phyloP scores from a whole-genome alignment of 768 basidiomycete genomes.

The Ramaria sp. region DNA sequence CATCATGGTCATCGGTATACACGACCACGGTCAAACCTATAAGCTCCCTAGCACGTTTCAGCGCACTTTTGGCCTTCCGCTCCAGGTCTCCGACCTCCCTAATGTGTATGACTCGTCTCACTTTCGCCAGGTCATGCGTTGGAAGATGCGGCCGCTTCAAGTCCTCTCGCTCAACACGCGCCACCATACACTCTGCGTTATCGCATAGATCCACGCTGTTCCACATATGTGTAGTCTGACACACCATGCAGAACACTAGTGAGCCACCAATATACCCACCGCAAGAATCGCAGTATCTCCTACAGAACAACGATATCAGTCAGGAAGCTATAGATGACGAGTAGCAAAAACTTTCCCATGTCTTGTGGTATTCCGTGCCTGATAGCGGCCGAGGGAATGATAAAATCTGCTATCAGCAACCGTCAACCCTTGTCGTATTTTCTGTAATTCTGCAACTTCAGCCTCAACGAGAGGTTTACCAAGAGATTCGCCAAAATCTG shows the following conservation, averaged over 20 bases:
- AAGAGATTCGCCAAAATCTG: neutral
- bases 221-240: slow-evolving; percentile 11
- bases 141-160: slow-evolving; percentile 18
- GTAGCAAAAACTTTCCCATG: neutral
- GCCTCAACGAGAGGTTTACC: neutral
- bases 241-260: slow-evolving; percentile 22
- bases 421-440: neutral
- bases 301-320: no score
- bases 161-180: slow-evolving; percentile 12
- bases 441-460: neutral
- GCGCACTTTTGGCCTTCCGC: neutral
- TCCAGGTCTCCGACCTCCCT: neutral
- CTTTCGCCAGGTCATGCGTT: slow-evolving; percentile 14
- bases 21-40: neutral
- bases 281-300: no score
- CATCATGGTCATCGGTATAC: neutral
- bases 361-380: neutral
- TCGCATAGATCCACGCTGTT: slow-evolving; percentile 22
- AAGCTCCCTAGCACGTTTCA: neutral
- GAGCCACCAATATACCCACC: slow-evolving; percentile 15
- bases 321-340: no score
- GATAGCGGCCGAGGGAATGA: neutral
- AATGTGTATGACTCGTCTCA: neutral
- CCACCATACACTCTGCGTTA: slow-evolving; percentile 15
- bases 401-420: neutral